These are phyloP conservation scores for Jatropha podagrica DNA, from an alignment of 441 rosid genomes.

Conservation along the genomic window DNA sequence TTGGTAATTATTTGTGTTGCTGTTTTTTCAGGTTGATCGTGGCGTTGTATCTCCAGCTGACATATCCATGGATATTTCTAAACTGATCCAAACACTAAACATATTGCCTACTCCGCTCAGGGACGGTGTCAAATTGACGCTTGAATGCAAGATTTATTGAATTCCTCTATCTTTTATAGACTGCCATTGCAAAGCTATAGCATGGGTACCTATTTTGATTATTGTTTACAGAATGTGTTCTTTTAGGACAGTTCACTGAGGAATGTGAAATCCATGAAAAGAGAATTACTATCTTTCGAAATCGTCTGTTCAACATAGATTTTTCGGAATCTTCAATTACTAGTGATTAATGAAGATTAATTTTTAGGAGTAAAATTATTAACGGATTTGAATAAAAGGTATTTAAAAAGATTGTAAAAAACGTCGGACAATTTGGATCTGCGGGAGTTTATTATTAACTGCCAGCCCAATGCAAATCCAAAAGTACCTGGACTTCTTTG, in stretches of 20 bases:
- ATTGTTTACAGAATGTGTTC: background rate
- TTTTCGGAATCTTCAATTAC: too few relatives aligned
- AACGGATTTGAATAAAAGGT: too few relatives aligned
- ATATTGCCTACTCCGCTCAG: conserved; percentile 55
- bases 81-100: conserved; percentile 51
- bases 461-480: background rate
- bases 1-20: background rate
- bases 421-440: too few relatives aligned
- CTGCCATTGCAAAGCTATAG: background rate
- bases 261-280: background rate
- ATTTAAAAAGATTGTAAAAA: too few relatives aligned
- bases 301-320: too few relatives aligned
- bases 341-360: too few relatives aligned
- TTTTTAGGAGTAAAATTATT: too few relatives aligned
- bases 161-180: background rate
- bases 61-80: conserved; percentile 80
- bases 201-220: background rate
- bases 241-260: background rate
- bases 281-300: background rate
- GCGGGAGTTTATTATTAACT: too few relatives aligned
- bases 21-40: conserved; percentile 56
- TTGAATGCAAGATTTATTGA: background rate
- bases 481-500: background rate
- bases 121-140: conserved; percentile 69
- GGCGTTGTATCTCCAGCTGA: conserved; percentile 82